Percentiles rank a stretch among this genome's conserved stretches.
Evolutionary conservation across 2,329 filamentous ascomycete species (phyloP).

Genomic region (Dothideomycetidae sp.): DNA sequence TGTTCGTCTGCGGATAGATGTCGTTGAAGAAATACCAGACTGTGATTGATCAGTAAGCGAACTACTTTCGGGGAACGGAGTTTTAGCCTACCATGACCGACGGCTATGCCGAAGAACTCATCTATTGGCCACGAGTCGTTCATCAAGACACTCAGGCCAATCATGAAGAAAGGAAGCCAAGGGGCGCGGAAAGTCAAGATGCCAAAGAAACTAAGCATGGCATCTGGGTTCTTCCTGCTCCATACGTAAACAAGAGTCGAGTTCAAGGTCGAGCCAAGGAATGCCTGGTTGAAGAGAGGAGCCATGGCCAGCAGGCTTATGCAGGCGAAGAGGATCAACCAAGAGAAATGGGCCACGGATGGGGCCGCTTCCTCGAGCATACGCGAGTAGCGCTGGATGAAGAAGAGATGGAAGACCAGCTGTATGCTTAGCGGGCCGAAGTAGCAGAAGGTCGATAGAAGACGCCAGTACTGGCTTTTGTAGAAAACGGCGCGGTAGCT

Average conservation of each 20-base stretch:
- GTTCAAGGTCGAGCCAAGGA: slow-evolving; percentile 83
- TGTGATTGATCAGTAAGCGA: slow-evolving; percentile 16
- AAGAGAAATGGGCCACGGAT: slow-evolving; percentile 86
- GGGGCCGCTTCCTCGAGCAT: slow-evolving; percentile 92
- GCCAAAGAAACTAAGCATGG: slow-evolving; percentile 65
- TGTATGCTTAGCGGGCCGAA: slow-evolving; percentile 91
- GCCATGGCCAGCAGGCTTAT: slow-evolving; percentile 66
- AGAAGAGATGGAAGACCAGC: slow-evolving; percentile 95
- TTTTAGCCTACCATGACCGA: slow-evolving; percentile 54
- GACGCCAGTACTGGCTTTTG: slow-evolving; percentile 94
- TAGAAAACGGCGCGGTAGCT: slow-evolving; percentile 83
- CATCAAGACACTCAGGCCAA: slow-evolving; percentile 82
- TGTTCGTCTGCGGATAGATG: slow-evolving; percentile 83
- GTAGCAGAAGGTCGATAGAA: slow-evolving; percentile 94
- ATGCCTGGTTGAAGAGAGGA: slow-evolving; percentile 79
- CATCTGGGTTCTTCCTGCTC: slow-evolving; percentile 88
- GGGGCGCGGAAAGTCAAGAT: slow-evolving; percentile 84
- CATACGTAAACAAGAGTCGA: slow-evolving; percentile 96
- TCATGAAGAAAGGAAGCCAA: slow-evolving; percentile 89
- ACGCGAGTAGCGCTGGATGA: slow-evolving; percentile 88
- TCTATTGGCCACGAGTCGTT: slow-evolving; percentile 85
- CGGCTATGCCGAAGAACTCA: slow-evolving; percentile 86
- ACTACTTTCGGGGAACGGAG: not conserved
- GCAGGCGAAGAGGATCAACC: slow-evolving; percentile 79
- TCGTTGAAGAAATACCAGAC: slow-evolving; percentile 98